Base-by-base conservation (phyloP, 768 basidiomycete species). In the Lactarius deliciosus region DNA sequence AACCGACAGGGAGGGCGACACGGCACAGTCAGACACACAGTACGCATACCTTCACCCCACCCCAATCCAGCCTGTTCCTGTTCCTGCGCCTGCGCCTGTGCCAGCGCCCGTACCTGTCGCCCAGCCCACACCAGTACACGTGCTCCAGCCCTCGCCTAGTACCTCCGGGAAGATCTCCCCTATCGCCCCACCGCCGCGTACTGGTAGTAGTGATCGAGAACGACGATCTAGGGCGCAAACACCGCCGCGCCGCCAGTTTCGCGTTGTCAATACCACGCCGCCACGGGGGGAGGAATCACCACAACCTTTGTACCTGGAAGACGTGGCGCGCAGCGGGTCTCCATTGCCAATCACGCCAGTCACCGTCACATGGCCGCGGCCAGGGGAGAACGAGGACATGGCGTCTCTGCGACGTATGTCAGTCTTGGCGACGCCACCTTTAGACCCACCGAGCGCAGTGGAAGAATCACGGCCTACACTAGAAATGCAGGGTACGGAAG, bases 261-360 rank as follows among this genome's bases (percentile, higher is more conserved):
- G 70, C 38, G 63, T 71, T 20, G 63, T 71, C n/a, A 71, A 71
- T 38, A 45, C 25, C 11, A 59, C 62, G 3, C 32, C 45, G 9
- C 32, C 53, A 2, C 61, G 55, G 8, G 34, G 28, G 5, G 47
- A 38, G 25, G 22, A 8, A 28, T 70, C 70, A 5, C 68, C 70
- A 2, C 70, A 69, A 13, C 60, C 68, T 32, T 47, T 30, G 32
- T 69, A 66, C 25, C 54, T 40, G 10, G 61, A 64, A 5, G 16
- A 64, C 53, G 47, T 5, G 28, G 53, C 20, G 50, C 50, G 28
- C n/a, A 15, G 45, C 9, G 63, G 41, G 22, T 61, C 59, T 10
- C 69, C 64, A 28, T 64, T 60, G 8, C 36, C 68, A 40, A 34
- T 71, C 40, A 60, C 62, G 30, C 28, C 16, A 5, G 47, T 32